phyloP scores from a whole-genome alignment of 805 yeast genomes.

The Sporopachydermia quercuum region DNA sequence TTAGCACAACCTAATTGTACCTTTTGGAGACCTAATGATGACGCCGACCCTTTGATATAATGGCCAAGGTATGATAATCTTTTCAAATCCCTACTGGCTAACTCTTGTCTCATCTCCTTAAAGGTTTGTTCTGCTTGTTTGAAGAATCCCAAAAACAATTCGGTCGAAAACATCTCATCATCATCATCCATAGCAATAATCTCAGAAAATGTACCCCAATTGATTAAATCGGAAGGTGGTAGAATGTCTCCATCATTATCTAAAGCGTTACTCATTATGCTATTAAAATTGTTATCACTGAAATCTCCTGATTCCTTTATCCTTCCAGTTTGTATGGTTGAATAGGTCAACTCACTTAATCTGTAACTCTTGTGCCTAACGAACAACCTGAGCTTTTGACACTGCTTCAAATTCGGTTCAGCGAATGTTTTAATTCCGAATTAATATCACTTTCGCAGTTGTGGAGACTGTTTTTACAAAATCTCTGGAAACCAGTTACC shows the following conservation, averaged over 20 bases:
- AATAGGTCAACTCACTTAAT: no score
- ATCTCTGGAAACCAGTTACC: no score
- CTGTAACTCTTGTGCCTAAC: no score
- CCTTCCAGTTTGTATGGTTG: no score
- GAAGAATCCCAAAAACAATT: slow-evolving; percentile 68
- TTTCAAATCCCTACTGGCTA: slow-evolving; percentile 28
- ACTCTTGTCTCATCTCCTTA: slow-evolving; percentile 46
- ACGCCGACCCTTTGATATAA: slow-evolving; percentile 89
- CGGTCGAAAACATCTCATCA: slow-evolving; percentile 64
- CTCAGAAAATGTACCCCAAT: slow-evolving; percentile 82
- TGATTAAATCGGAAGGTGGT: slow-evolving; percentile 44
- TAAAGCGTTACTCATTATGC: neutral
- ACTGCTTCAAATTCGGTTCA: no score
- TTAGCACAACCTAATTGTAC: slow-evolving; percentile 84
- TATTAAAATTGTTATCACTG: neutral
- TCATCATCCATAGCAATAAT: slow-evolving; percentile 92
- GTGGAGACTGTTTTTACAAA: no score
- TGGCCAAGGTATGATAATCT: slow-evolving; percentile 72
- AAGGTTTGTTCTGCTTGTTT: slow-evolving; percentile 83
- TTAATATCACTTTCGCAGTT: no score
- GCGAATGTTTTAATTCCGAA: no score
- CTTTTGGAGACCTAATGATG: slow-evolving; percentile 74
- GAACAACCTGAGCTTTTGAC: no score
- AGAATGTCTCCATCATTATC: slow-evolving; percentile 9
- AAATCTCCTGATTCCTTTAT: neutral